Conservation (phyloP, 2,329 filamentous ascomycete species). For the Colletotrichum salicis region DNA sequence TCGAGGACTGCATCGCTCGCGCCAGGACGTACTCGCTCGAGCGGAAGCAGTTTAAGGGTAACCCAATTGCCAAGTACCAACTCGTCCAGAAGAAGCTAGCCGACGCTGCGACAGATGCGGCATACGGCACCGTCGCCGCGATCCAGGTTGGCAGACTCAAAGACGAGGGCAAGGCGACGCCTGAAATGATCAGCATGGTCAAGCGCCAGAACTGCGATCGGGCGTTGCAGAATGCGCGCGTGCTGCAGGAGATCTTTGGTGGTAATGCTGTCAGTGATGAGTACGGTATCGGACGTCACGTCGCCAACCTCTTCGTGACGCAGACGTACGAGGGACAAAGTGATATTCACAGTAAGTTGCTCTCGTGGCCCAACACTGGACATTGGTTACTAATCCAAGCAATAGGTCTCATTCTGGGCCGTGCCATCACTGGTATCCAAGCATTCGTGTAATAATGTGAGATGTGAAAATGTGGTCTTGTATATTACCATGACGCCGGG, state of each 20-base stretch:
- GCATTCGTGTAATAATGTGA: constrained; percentile 71
- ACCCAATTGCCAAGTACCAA: constrained; percentile 95
- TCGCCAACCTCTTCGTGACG: constrained; percentile 95
- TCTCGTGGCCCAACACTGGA: background rate
- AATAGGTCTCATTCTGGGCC: constrained; percentile 73
- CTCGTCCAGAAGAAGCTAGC: constrained; percentile 97
- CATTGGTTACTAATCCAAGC: background rate
- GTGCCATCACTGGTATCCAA: constrained; percentile 79
- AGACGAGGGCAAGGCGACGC: constrained; percentile 86
- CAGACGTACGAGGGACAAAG: constrained; percentile 99
- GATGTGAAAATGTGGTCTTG: background rate
- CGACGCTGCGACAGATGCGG: constrained; percentile 89
- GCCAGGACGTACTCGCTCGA: constrained; percentile 90
- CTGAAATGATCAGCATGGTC: constrained; percentile 97
- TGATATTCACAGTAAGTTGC: constrained; percentile 88
- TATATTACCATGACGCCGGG: background rate
- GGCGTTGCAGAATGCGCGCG: constrained; percentile 81
- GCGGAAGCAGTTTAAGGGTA: constrained; percentile 94
- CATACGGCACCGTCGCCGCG: constrained; percentile 89
- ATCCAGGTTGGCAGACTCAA: constrained; percentile 93
- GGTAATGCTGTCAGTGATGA: constrained; percentile 99
- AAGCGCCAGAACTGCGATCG: constrained; percentile 98
- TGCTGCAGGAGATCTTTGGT: constrained; percentile 94
- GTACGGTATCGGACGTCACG: constrained; percentile 93
- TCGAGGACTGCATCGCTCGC: constrained; percentile 89